Percentiles rank a stretch among this genome's conserved stretches.
Evolutionary conservation across 2,329 filamentous ascomycete genomes (phyloP).

Genomic region (Fusarium sarcochroum): DNA sequence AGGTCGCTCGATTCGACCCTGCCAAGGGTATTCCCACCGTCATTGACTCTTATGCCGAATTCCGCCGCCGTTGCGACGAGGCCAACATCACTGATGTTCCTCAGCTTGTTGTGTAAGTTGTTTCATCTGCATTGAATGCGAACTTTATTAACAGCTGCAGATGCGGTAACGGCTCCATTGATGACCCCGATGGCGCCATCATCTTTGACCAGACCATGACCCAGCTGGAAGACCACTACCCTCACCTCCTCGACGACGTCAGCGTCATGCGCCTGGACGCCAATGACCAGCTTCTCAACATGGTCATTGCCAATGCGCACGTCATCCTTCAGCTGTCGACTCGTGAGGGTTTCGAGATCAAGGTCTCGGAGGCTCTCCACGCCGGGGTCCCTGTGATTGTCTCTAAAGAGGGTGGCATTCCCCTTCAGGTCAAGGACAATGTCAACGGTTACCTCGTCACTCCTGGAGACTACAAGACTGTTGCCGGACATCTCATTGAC

Average conservation of each 20-base stretch:
- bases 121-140: no score
- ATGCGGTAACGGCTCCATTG: slow-evolving; percentile 83
- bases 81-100: slow-evolving; percentile 67
- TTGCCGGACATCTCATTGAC: slow-evolving; percentile 75
- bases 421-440: slow-evolving; percentile 79
- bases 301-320: slow-evolving; percentile 78
- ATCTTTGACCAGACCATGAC: slow-evolving; percentile 81
- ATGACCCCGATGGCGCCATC: slow-evolving; percentile 81
- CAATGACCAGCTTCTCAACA: slow-evolving; percentile 85
- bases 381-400: slow-evolving; percentile 85
- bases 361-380: slow-evolving; percentile 86
- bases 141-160: slow-evolving; percentile 36
- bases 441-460: slow-evolving; percentile 82
- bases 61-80: slow-evolving; percentile 73
- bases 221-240: slow-evolving; percentile 74
- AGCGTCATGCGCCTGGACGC: slow-evolving; percentile 83
- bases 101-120: slow-evolving; percentile 76
- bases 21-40: slow-evolving; percentile 86
- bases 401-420: slow-evolving; percentile 82
- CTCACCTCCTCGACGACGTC: slow-evolving; percentile 74
- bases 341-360: slow-evolving; percentile 87
- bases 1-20: slow-evolving; percentile 86
- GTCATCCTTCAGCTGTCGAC: slow-evolving; percentile 85
- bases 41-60: slow-evolving; percentile 80
- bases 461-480: slow-evolving; percentile 76